phyloP scores from a whole-genome alignment of 2,329 filamentous ascomycete genomes.

The Clonostachys rosea region DNA sequence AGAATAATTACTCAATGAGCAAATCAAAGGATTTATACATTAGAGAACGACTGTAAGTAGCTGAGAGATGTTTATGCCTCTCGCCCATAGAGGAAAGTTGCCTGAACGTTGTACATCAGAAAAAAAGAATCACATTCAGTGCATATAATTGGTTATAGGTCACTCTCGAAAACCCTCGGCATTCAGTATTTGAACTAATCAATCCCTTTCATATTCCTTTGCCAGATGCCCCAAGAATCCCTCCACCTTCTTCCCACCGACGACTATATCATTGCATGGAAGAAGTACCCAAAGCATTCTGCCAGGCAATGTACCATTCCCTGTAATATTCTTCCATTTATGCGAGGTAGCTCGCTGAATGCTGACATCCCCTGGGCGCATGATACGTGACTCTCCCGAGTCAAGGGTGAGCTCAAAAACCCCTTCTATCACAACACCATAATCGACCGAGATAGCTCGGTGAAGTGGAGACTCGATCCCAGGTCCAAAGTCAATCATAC shows the following conservation, averaged over 20 bases:
- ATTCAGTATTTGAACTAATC: no score
- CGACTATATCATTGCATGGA: neutral
- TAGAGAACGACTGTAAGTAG: no score
- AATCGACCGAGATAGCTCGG: constrained; percentile 48
- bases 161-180: no score
- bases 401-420: constrained; percentile 46
- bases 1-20: no score
- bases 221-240: neutral
- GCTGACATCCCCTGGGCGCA: constrained; percentile 47
- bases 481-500: constrained; percentile 42
- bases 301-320: constrained; percentile 3
- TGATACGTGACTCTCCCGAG: constrained; percentile 36
- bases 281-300: constrained; percentile 5
- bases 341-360: constrained; percentile 53
- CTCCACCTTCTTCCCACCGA: neutral
- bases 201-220: neutral
- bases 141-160: no score
- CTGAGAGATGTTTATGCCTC: no score
- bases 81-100: no score
- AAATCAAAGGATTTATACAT: no score
- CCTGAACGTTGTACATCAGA: no score
- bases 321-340: constrained; percentile 38
- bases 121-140: no score
- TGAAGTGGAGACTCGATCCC: constrained; percentile 37
- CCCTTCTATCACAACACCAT: constrained; percentile 49